phyloP scores from a whole-genome alignment of 2,329 filamentous ascomycete genomes.

The Pestalotiopsis sp. region DNA sequence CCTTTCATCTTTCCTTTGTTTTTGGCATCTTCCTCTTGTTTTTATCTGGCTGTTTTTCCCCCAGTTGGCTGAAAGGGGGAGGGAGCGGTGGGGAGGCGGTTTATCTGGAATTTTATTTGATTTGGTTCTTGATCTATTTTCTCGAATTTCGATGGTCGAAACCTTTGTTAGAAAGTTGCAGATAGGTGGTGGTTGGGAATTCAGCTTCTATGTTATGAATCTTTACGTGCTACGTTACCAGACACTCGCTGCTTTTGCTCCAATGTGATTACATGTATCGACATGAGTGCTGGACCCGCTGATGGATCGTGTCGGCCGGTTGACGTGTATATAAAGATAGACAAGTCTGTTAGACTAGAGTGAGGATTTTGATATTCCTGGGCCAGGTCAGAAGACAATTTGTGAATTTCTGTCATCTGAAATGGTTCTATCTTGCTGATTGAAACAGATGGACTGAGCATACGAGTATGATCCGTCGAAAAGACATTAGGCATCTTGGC shows the following conservation, averaged over 20 bases:
- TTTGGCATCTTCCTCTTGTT: not conserved
- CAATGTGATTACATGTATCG: no score
- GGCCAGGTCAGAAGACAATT: no score
- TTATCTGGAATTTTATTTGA: not conserved
- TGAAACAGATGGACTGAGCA: no score
- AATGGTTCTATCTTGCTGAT: no score
- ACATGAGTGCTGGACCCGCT: no score
- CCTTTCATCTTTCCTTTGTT: constrained; percentile 13
- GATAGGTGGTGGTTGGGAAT: not conserved
- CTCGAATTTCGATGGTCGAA: not conserved
- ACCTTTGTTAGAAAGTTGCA: not conserved
- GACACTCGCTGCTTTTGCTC: not conserved
- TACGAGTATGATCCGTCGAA: no score
- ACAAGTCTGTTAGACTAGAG: no score
- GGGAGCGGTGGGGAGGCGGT: not conserved
- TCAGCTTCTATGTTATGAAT: constrained; percentile 1
- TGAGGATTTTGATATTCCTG: no score
- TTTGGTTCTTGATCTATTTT: constrained; percentile 10
- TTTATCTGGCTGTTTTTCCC: not conserved
- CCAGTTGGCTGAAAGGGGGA: not conserved
- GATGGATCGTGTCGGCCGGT: no score
- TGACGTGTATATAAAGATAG: no score
- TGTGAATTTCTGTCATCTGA: no score
- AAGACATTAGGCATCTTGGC: no score
- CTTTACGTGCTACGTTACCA: not conserved